Percentiles rank a stretch among this genome's conserved stretches.
These are phyloP conservation scores for Phyllosticta citriasiana DNA, from an alignment of 2,329 filamentous ascomycete species.

Conservation along the genomic window DNA sequence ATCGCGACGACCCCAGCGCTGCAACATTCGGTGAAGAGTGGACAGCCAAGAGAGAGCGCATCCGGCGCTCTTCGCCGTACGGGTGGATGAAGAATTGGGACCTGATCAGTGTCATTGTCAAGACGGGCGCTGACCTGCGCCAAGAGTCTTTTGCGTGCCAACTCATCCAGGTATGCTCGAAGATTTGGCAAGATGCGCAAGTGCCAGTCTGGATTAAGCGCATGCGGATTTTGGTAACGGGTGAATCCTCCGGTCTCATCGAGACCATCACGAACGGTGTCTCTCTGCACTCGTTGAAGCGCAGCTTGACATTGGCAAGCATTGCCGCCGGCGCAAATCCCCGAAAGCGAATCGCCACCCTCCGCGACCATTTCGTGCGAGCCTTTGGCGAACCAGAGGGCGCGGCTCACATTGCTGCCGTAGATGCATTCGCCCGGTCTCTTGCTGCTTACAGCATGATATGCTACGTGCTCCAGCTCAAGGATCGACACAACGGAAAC, in stretches of 20 bases:
- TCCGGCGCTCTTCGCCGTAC: conserved; percentile 73
- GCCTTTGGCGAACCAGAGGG: conserved; percentile 62
- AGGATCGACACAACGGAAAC: conserved; percentile 80
- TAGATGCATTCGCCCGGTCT: conserved; percentile 71
- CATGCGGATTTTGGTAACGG: conserved; percentile 79
- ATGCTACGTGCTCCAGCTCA: conserved; percentile 72
- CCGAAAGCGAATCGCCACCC: conserved; percentile 64
- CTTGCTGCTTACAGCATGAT: conserved; percentile 79
- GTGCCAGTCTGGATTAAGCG: conserved; percentile 80
- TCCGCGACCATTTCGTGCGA: conserved; percentile 73
- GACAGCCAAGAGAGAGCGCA: conserved; percentile 74
- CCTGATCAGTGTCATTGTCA: conserved; percentile 76
- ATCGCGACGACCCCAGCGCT: conserved; percentile 75
- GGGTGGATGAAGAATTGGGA: conserved; percentile 90
- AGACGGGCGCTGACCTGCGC: conserved; percentile 71
- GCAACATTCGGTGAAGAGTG: conserved; percentile 82
- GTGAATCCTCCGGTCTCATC: conserved; percentile 73
- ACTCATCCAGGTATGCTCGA: conserved; percentile 69
- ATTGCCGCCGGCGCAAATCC: conserved; percentile 65
- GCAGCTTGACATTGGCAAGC: conserved; percentile 65
- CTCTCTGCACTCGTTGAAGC: conserved; percentile 76
- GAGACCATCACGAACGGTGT: conserved; percentile 85
- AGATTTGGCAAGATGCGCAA: conserved; percentile 67
- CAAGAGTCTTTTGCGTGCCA: conserved; percentile 84
- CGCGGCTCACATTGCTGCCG: conserved; percentile 58